Evolutionary conservation across 2,329 filamentous ascomycete species (phyloP).

Genomic region (Penicillium sp.): DNA sequence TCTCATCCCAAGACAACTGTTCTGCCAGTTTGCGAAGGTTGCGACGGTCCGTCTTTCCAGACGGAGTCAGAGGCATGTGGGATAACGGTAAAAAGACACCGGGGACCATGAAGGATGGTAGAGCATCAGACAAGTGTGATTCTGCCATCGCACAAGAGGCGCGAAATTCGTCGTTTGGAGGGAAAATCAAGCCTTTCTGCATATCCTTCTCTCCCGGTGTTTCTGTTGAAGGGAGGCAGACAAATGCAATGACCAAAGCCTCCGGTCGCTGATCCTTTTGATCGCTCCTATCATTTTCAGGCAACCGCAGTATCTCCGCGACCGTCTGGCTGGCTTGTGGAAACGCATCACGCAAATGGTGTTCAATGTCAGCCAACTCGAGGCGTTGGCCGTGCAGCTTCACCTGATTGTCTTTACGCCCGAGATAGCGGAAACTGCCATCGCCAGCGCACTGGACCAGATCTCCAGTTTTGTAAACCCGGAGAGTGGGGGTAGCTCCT

Average conservation of each 20-base stretch:
- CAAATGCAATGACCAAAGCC: background rate
- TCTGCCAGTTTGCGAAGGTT: no score
- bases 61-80: conserved; percentile 36
- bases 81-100: conserved; percentile 31
- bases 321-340: background rate
- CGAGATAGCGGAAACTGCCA: background rate
- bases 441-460: background rate
- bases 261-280: background rate
- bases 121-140: background rate
- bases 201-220: background rate
- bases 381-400: background rate
- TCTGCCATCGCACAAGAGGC: background rate
- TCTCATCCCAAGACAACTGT: background rate
- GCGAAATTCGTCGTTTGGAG: background rate
- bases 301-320: background rate
- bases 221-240: background rate
- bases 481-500: background rate
- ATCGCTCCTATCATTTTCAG: background rate
- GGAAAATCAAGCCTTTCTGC: background rate
- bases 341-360: background rate
- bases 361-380: background rate
- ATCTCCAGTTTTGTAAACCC: conserved; percentile 1
- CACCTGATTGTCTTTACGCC: background rate
- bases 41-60: conserved; percentile 36
- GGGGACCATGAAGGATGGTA: conserved; percentile 21